Evolutionary conservation across 2,329 filamentous ascomycete genomes (phyloP).

Genomic region (Verticillium dahliae): DNA sequence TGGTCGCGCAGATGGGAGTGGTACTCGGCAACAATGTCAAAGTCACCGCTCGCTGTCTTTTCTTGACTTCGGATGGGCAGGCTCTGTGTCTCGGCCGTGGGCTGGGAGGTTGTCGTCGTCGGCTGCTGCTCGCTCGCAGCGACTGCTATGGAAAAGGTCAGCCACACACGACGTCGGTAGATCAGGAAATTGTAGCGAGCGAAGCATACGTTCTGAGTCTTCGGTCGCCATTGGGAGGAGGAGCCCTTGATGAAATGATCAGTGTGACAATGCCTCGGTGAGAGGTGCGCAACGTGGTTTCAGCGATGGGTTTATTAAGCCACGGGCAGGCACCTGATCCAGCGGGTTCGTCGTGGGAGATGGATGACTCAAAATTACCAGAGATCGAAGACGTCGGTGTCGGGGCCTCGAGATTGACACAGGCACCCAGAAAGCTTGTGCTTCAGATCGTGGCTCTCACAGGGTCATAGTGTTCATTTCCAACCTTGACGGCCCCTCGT

Average conservation of each 20-base stretch:
- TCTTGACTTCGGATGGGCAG: slow-evolving; percentile 17
- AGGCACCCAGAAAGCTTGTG: neutral
- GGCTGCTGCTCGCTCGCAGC: neutral
- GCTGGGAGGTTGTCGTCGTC: neutral
- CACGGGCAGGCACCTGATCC: neutral
- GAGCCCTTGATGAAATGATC: neutral
- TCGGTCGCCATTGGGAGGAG: neutral
- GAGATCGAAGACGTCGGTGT: neutral
- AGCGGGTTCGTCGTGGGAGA: neutral
- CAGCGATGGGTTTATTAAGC: neutral
- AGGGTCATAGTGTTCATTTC: neutral
- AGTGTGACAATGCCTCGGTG: neutral
- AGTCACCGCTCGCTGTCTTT: slow-evolving; percentile 14
- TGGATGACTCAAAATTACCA: neutral
- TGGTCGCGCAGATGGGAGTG: slow-evolving; percentile 57
- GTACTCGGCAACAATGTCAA: slow-evolving; percentile 50
- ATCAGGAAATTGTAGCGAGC: neutral
- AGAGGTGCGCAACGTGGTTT: no score
- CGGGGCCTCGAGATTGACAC: neutral
- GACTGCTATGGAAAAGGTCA: neutral
- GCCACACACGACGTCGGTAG: neutral
- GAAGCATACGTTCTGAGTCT: neutral
- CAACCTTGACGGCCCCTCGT: neutral
- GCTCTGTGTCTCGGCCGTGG: slow-evolving; percentile 2
- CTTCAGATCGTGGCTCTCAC: neutral